phyloP scores from a whole-genome alignment of 2,329 filamentous ascomycete species.

The Pseudocercospora fijiensis region DNA sequence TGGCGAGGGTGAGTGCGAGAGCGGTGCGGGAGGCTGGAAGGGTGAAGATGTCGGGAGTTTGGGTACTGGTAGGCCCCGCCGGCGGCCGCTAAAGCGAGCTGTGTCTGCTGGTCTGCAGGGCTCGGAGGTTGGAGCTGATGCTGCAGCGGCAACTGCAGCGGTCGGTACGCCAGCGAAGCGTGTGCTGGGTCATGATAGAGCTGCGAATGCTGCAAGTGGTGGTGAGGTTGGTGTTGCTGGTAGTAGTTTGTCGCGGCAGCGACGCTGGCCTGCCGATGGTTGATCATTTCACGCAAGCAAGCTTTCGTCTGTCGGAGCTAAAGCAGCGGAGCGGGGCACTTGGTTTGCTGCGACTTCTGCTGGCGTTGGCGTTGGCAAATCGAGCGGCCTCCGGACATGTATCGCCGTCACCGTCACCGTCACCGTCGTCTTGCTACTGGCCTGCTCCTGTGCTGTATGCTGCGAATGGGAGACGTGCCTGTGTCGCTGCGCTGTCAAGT shows the following conservation, averaged over 20 bases:
- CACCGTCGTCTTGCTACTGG: constrained; percentile 2
- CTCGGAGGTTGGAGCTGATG: constrained; percentile 21
- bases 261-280: constrained; percentile 30
- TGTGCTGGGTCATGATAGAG: constrained; percentile 38
- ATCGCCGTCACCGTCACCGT: background rate
- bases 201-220: constrained; percentile 25
- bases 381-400: constrained; percentile 9
- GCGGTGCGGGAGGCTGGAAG: constrained; percentile 25
- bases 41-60: constrained; percentile 25
- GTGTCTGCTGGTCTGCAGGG: constrained; percentile 25
- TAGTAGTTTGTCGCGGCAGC: constrained; percentile 29
- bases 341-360: constrained; percentile 10
- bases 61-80: constrained; percentile 27
- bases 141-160: constrained; percentile 43
- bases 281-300: constrained; percentile 29
- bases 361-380: constrained; percentile 16
- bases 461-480: constrained; percentile 11
- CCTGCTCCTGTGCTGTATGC: constrained; percentile 6
- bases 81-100: constrained; percentile 27
- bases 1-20: constrained; percentile 27
- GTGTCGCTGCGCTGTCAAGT: constrained; percentile 21
- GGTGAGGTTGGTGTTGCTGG: constrained; percentile 21
- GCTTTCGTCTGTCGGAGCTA: constrained; percentile 30
- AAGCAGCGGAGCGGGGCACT: constrained; percentile 31
- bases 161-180: constrained; percentile 40